Evolutionary conservation across 2,329 filamentous ascomycete genomes (phyloP).

Genomic region (Fusarium graminum): DNA sequence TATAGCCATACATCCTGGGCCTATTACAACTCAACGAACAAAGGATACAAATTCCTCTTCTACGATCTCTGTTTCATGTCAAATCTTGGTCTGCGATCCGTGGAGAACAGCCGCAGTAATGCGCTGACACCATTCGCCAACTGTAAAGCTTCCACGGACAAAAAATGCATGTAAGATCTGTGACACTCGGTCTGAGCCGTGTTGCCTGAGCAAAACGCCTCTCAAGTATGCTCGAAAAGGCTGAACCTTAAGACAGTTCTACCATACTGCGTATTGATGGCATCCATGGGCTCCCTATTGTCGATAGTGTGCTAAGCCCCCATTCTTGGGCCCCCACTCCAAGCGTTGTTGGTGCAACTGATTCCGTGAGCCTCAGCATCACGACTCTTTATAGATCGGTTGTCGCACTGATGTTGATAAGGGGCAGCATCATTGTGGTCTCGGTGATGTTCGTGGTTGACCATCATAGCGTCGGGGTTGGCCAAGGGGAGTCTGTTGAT

Average conservation of each 20-base stretch:
- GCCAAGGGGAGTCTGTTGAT: not conserved
- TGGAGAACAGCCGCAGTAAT: not conserved
- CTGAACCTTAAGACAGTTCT: slow-evolving; percentile 16
- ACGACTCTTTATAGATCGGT: not conserved
- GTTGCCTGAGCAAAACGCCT: slow-evolving; percentile 13
- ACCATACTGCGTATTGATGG: not conserved
- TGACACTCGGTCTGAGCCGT: slow-evolving; percentile 27
- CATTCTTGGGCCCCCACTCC: slow-evolving; percentile 24
- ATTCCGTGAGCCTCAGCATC: slow-evolving; percentile 1
- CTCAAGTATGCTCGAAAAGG: slow-evolving; percentile 3
- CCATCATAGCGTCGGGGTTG: not conserved
- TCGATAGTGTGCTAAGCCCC: slow-evolving; percentile 14
- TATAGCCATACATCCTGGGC: not conserved
- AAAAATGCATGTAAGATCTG: slow-evolving; percentile 11
- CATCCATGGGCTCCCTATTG: slow-evolving; percentile 4
- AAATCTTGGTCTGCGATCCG: not conserved
- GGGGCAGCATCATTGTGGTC: not conserved
- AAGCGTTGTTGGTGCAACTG: slow-evolving; percentile 6
- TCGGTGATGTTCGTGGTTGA: not conserved
- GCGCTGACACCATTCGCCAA: not conserved
- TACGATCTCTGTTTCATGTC: not conserved
- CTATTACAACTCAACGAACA: not conserved
- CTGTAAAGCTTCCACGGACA: not conserved
- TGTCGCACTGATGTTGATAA: not conserved
- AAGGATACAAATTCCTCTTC: not conserved